Percentiles rank a stretch among this genome's conserved stretches.
Evolutionary conservation across 2,329 filamentous ascomycete species (phyloP).

Genomic region (Blumeria graminis): DNA sequence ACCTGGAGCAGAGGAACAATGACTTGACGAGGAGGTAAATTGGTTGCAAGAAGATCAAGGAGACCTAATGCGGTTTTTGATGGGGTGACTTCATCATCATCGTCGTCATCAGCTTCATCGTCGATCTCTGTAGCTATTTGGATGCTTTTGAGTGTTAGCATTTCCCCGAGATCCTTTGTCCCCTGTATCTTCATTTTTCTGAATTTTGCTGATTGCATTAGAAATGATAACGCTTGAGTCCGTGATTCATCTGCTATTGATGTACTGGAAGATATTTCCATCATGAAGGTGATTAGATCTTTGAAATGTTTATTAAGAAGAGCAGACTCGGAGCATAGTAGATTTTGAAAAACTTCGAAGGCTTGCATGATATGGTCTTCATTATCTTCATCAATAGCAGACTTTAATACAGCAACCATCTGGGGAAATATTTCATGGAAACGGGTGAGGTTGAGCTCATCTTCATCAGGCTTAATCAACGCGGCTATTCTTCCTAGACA

Average conservation of each 20-base stretch:
- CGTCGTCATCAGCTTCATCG: conserved; percentile 36
- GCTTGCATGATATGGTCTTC: conserved; percentile 75
- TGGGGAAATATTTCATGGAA: conserved; percentile 63
- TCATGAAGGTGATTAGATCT: conserved; percentile 83
- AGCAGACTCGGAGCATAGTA: conserved; percentile 70
- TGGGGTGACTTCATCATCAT: conserved; percentile 49
- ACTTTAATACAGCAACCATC: conserved; percentile 79
- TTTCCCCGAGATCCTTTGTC: conserved; percentile 59
- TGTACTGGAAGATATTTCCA: conserved; percentile 56
- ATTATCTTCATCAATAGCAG: conserved; percentile 52
- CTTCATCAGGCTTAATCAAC: conserved; percentile 71
- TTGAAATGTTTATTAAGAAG: conserved; percentile 69
- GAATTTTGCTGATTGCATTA: conserved; percentile 79
- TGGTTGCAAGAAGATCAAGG: conserved; percentile 69
- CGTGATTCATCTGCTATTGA: conserved; percentile 64
- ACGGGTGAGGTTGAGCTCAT: conserved; percentile 43
- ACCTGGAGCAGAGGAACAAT: conserved; percentile 77
- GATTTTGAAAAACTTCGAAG: conserved; percentile 92
- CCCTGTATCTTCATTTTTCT: conserved; percentile 89
- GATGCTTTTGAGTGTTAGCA: conserved; percentile 69
- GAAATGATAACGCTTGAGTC: conserved; percentile 74
- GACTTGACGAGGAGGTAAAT: conserved; percentile 78
- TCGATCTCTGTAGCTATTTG: conserved; percentile 78
- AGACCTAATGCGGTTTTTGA: conserved; percentile 66
- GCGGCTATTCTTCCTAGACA: conserved; percentile 72